A percentile compares a stretch with the other conserved stretches of the same genome.
phyloP scores from a whole-genome alignment of 441 rosid genomes.

The Croton setiger region DNA sequence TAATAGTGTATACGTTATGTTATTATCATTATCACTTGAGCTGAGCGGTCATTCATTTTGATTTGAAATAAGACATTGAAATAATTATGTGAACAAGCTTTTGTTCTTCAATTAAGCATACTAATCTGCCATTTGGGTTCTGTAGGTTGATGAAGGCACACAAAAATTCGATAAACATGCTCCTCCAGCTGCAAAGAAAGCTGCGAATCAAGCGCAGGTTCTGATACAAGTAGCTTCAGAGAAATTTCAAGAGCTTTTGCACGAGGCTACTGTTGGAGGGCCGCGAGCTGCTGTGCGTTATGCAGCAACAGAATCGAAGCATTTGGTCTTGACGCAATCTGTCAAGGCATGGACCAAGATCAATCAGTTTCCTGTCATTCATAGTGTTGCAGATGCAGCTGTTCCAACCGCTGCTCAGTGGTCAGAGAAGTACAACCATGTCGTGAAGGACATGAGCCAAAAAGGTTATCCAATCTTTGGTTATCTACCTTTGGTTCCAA shows the following conservation, averaged over 20 bases:
- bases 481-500: conserved; percentile 62
- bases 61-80: background rate
- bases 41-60: background rate
- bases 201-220: conserved; percentile 36
- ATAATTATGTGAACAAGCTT: background rate
- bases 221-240: conserved; percentile 38
- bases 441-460: conserved; percentile 36
- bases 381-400: conserved; percentile 40
- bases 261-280: conserved; percentile 59
- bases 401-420: conserved; percentile 57
- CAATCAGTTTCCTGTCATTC: conserved; percentile 45
- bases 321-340: conserved; percentile 40
- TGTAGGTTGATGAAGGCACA: conserved; percentile 63
- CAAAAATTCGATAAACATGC: conserved; percentile 63
- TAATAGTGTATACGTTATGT: background rate
- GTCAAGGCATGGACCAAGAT: conserved; percentile 57
- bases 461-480: conserved; percentile 56
- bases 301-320: conserved; percentile 52
- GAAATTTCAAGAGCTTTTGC: conserved; percentile 46
- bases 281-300: conserved; percentile 47
- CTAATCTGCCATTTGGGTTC: background rate
- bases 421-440: conserved; percentile 49
- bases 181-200: conserved; percentile 58
- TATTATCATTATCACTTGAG: background rate
- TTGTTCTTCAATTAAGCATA: background rate